phyloP scores from a whole-genome alignment of 1,284 basidiomycete species.

The Cutaneotrichosporon dermatis region DNA sequence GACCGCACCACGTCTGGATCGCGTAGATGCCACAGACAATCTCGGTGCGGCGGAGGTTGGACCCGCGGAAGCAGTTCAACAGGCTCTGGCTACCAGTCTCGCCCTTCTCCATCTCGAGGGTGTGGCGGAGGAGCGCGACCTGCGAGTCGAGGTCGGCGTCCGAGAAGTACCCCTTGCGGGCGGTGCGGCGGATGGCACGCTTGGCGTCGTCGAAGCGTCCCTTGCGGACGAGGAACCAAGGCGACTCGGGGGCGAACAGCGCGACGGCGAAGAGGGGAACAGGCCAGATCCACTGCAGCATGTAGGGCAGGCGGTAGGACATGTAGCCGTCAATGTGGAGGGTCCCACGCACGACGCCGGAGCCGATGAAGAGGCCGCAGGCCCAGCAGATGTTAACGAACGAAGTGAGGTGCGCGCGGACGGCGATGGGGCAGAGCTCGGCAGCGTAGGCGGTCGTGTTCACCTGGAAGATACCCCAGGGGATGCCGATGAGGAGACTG shows the following conservation, averaged over 20 bases:
- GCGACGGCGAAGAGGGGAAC: constrained; percentile 15
- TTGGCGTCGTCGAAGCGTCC: constrained; percentile 47
- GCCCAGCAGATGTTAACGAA: constrained; percentile 53
- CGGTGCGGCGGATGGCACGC: constrained; percentile 34
- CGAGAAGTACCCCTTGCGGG: constrained; percentile 28
- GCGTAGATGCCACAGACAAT: constrained; percentile 27
- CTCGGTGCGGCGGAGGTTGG: constrained; percentile 51
- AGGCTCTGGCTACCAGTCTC: constrained; percentile 45
- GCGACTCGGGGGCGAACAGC: constrained; percentile 21
- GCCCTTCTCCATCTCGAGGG: constrained; percentile 21
- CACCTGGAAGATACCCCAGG: constrained; percentile 51
- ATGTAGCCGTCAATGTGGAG: constrained; percentile 23
- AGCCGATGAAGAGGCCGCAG: constrained; percentile 42
- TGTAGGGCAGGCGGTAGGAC: constrained; percentile 19
- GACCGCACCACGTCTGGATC: constrained; percentile 11
- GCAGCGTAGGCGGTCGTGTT: constrained; percentile 51
- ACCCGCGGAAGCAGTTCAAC: constrained; percentile 49
- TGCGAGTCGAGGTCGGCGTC: constrained; percentile 34
- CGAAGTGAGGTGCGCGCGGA: constrained; percentile 50
- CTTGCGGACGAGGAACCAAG: constrained; percentile 19
- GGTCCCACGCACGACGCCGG: constrained; percentile 46
- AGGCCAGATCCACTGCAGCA: constrained; percentile 26
- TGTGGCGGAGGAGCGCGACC: constrained; percentile 38
- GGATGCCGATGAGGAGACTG: constrained; percentile 21
- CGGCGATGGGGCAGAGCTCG: constrained; percentile 51